These are phyloP conservation scores for Monosporascus sp. DNA, from an alignment of 2,329 filamentous ascomycete genomes.

Conservation along the genomic window DNA sequence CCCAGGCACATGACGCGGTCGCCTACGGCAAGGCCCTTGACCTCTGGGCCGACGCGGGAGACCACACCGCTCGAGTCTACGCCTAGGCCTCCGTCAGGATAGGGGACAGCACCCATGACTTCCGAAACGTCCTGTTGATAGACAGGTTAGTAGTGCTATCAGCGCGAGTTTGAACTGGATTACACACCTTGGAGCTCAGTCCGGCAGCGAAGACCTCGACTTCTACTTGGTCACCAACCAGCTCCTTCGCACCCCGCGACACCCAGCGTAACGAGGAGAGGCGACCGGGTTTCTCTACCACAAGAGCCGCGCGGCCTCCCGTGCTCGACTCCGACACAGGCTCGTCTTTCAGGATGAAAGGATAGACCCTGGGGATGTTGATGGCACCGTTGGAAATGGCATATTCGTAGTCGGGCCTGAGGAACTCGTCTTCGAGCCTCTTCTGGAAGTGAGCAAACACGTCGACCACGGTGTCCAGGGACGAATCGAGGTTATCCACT, in stretches of 20 bases:
- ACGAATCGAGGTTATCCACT: slow-evolving; percentile 13
- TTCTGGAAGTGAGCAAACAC: slow-evolving; percentile 14
- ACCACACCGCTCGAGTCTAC: slow-evolving; percentile 12
- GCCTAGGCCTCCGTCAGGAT: slow-evolving; percentile 8
- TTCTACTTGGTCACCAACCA: slow-evolving; percentile 7
- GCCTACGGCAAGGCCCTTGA: slow-evolving; percentile 7
- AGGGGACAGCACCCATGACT: slow-evolving; percentile 13
- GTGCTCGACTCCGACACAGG: slow-evolving; percentile 7
- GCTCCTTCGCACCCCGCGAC: slow-evolving; percentile 1
- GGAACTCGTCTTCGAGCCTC: slow-evolving; percentile 6
- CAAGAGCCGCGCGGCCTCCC: slow-evolving; percentile 8
- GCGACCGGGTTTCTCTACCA: slow-evolving; percentile 10
- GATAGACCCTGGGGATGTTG: slow-evolving; percentile 18
- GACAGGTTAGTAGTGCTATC: too few species aligned
- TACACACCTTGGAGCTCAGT: slow-evolving; percentile 11
- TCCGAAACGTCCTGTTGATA: slow-evolving; percentile 13
- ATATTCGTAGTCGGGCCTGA: slow-evolving; percentile 25
- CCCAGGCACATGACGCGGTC: slow-evolving; percentile 17
- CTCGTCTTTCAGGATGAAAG: slow-evolving; percentile 17
- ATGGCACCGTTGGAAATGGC: slow-evolving; percentile 17
- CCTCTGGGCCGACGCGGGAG: slow-evolving; percentile 14
- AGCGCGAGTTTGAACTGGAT: not conserved
- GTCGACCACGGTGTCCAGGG: slow-evolving; percentile 3
- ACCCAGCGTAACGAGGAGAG: slow-evolving; percentile 12
- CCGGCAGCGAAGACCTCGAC: slow-evolving; percentile 11